Base-by-base conservation (phyloP, 208 protist species). In the Leishmania gerbilli region DNA sequence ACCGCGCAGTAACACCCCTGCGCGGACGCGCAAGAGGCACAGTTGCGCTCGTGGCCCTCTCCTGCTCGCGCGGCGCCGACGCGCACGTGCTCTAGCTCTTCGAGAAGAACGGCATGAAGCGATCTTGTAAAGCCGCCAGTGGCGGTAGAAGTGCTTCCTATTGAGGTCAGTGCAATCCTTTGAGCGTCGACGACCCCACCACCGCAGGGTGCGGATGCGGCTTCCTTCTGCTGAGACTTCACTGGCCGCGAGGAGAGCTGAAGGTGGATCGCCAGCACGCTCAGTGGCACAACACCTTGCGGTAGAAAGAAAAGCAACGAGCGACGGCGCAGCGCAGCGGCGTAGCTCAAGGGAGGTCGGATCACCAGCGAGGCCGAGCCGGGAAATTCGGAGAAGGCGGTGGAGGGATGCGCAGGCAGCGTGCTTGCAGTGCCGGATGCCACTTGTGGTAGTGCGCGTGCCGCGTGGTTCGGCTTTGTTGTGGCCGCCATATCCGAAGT, bases 271-370 rank as follows among this genome's bases (percentile, higher is more conserved):
- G 40, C 37, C 5, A 83, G 77, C 40, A 87, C 2, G 53, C 83
- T 89, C 68, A 89, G 80, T 4, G 86, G 80, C 3, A 87, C 83
- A 11, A 88, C 79, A 62, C 92, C 72, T 65, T 88, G 80, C 1
- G 40, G 51, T 0, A 93, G 76, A 87, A 94, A 96, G 77, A 82
- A 93, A 21, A 94, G 78, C 17, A 94, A 42, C 3, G 88, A 85
- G 42, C 81, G 84, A 47, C 92, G 92, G 17, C 88, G 89, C 51
- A 83, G 34, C 31, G 85, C 79, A 42, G 76, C 67, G 6, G 79
- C 82, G 40, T 71, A 81, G 51, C 74, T 77, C 34, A 84, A 53
- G 7, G 85, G 81, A 21, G 45, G 42, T 34, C 74, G 74, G 0
- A 17, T 27, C 34, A 40, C 72, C 19, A 64, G 31, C 4, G 69